These are phyloP conservation scores for Incumbomyces lentus DNA, from an alignment of 2,329 filamentous ascomycete genomes.

Conservation along the genomic window DNA sequence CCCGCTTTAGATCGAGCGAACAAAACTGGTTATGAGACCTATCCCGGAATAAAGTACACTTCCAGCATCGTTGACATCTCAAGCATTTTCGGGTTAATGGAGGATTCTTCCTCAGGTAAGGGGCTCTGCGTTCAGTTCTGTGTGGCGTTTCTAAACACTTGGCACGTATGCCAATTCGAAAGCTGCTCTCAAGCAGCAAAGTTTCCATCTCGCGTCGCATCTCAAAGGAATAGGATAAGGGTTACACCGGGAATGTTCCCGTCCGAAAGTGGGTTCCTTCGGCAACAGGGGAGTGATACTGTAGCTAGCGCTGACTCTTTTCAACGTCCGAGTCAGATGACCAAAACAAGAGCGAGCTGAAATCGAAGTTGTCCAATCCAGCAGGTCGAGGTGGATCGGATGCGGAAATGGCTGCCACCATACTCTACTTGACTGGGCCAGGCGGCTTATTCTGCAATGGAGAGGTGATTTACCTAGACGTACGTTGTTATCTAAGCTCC, in stretches of 20 bases:
- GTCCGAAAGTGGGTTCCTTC: slow-evolving; percentile 42
- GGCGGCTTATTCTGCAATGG: slow-evolving; percentile 42
- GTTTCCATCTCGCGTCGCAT: slow-evolving; percentile 44
- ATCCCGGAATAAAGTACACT: slow-evolving; percentile 34
- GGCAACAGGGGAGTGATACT: slow-evolving; percentile 27
- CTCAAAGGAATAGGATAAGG: slow-evolving; percentile 46
- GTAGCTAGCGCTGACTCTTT: slow-evolving; percentile 24
- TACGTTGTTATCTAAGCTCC: neutral
- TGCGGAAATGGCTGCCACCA: slow-evolving; percentile 47
- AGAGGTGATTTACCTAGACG: slow-evolving; percentile 19
- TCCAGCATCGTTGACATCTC: slow-evolving; percentile 45
- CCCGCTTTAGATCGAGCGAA: slow-evolving; percentile 39
- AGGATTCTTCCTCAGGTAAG: slow-evolving; percentile 36
- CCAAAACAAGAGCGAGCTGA: slow-evolving; percentile 45
- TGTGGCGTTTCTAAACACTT: too few relatives aligned
- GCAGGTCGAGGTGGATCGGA: slow-evolving; percentile 44
- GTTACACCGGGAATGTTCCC: slow-evolving; percentile 49
- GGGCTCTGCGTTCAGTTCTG: too few relatives aligned
- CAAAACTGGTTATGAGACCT: slow-evolving; percentile 28
- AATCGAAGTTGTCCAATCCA: slow-evolving; percentile 39
- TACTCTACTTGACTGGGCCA: slow-evolving; percentile 40
- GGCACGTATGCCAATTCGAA: slow-evolving; percentile 40
- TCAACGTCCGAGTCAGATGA: slow-evolving; percentile 42
- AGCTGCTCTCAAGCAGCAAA: slow-evolving; percentile 42
- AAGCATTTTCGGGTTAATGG: slow-evolving; percentile 43